Percentiles rank a stretch among this genome's conserved stretches.
Evolutionary conservation across 2,329 filamentous ascomycete genomes (phyloP).

Genomic region (Fusarium coicis): DNA sequence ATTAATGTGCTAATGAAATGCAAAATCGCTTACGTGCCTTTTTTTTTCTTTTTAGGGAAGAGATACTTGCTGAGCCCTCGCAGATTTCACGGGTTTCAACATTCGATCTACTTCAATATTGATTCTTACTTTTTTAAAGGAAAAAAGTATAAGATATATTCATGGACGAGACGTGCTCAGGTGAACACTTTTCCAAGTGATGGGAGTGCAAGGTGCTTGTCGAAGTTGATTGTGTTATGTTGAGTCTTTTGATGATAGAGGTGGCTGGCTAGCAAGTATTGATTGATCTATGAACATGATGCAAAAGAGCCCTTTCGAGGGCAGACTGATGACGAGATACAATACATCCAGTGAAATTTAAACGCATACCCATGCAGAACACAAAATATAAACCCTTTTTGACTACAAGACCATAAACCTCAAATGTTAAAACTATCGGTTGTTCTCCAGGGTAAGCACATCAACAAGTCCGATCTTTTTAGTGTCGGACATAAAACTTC

Average conservation of each 20-base stretch:
- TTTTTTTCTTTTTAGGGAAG: neutral
- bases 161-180: neutral
- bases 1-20: conserved; percentile 17
- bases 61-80: conserved; percentile 21
- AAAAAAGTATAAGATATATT: neutral
- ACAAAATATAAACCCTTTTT: neutral
- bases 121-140: neutral
- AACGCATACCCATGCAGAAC: too few relatives aligned
- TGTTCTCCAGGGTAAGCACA: conserved; percentile 62
- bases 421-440: neutral
- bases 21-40: neutral
- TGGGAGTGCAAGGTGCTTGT: neutral
- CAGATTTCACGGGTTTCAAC: conserved; percentile 6
- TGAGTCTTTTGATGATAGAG: neutral
- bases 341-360: neutral
- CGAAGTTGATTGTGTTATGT: neutral
- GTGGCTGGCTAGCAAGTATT: neutral
- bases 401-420: neutral
- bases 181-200: neutral
- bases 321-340: neutral
- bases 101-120: neutral
- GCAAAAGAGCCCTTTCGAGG: neutral
- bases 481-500: conserved; percentile 24
- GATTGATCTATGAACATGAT: neutral
- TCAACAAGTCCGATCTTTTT: conserved; percentile 28